These are phyloP conservation scores for Chalciporus chontae DNA, from an alignment of 768 basidiomycete species.

Conservation along the genomic window DNA sequence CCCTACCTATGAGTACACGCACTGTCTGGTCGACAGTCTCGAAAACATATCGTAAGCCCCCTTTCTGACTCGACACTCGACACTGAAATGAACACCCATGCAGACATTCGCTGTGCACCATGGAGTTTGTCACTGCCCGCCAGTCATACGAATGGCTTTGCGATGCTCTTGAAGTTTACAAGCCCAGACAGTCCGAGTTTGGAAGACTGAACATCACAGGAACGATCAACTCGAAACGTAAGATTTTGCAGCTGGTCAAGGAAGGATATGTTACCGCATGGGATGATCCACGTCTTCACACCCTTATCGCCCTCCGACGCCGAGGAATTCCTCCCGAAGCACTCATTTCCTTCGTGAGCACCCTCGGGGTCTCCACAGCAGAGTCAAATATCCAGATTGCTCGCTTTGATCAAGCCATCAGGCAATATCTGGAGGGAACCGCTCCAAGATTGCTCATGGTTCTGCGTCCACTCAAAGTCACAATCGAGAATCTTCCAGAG, in stretches of 20 bases:
- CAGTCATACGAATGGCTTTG: conserved; percentile 99
- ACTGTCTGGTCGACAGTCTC: conserved; percentile 96
- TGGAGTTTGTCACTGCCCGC: conserved; percentile 92
- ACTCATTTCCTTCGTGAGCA: conserved; percentile 87
- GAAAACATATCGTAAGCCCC: conserved; percentile 94
- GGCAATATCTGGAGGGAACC: conserved; percentile 84
- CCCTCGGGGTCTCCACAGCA: conserved; percentile 89
- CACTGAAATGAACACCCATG: neutral
- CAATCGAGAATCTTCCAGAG: conserved; percentile 85
- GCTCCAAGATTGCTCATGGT: conserved; percentile 92
- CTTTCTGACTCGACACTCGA: neutral
- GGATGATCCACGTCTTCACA: conserved; percentile 98
- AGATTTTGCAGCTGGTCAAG: conserved; percentile 85
- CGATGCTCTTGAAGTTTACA: conserved; percentile 95
- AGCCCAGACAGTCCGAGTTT: conserved; percentile 95
- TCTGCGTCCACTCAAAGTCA: conserved; percentile 83
- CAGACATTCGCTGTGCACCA: conserved; percentile 96
- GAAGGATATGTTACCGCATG: conserved; percentile 84
- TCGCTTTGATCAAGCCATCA: conserved; percentile 87
- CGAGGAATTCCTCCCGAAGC: conserved; percentile 97
- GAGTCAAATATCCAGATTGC: conserved; percentile 78
- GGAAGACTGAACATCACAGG: conserved; percentile 91
- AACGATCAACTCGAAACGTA: conserved; percentile 95
- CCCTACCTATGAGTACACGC: conserved; percentile 98
- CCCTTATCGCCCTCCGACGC: conserved; percentile 90